phyloP scores from a whole-genome alignment of 345 rosid genomes.

The Citrus australasica region DNA sequence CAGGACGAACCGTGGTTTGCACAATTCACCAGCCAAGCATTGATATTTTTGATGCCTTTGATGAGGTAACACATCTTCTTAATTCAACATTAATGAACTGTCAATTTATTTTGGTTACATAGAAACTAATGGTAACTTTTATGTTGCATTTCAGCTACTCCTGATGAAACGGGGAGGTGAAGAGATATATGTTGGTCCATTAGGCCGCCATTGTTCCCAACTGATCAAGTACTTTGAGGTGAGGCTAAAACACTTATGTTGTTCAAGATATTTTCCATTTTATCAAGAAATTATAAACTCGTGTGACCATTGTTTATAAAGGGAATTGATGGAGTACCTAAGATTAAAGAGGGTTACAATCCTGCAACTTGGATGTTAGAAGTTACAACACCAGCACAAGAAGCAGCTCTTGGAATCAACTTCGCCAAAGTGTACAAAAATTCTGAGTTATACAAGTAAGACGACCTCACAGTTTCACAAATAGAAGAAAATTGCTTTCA shows the following conservation, averaged over 20 bases:
- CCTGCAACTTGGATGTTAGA: constrained; percentile 85
- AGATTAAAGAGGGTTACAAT: constrained; percentile 59
- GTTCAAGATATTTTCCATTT: background rate
- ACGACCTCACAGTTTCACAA: background rate
- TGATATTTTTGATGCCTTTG: constrained; percentile 66
- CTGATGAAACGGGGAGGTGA: constrained; percentile 57
- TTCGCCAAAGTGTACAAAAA: constrained; percentile 44
- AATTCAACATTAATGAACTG: background rate
- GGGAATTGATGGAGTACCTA: constrained; percentile 50
- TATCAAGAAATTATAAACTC: background rate
- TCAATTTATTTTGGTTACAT: background rate
- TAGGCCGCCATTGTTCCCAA: constrained; percentile 51
- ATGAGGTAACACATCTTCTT: constrained; percentile 38
- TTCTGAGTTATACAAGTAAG: constrained; percentile 48
- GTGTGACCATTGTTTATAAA: constrained; percentile 8
- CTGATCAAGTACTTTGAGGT: constrained; percentile 64
- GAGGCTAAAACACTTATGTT: constrained; percentile 6
- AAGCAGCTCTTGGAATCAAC: constrained; percentile 38
- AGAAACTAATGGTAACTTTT: background rate
- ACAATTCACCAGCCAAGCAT: constrained; percentile 80
- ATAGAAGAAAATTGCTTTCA: background rate
- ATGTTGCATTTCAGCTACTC: constrained; percentile 29
- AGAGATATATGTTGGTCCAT: constrained; percentile 58
- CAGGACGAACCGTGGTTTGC: constrained; percentile 70
- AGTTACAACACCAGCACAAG: constrained; percentile 47